Conservation (phyloP, 129 eudicot genomes). For the sunflower (Helianthus annuus) region DNA sequence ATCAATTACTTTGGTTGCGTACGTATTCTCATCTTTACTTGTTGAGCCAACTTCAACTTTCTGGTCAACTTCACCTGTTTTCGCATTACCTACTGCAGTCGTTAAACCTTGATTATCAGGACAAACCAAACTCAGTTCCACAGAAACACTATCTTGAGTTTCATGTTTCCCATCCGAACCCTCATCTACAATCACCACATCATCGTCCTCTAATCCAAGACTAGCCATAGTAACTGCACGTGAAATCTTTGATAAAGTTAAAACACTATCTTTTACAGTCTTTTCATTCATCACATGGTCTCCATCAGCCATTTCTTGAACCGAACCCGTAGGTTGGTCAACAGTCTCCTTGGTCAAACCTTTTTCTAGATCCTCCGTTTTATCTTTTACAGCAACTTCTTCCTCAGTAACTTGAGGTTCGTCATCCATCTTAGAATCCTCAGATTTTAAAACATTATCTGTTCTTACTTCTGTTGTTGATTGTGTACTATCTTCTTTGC, state of each 20-base stretch:
- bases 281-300: conserved; percentile 27
- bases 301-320: conserved; percentile 23
- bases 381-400: conserved; percentile 18
- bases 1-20: conserved; percentile 2
- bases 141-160: conserved; percentile 18
- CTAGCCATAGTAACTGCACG: conserved; percentile 13
- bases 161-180: conserved; percentile 24
- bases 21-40: conserved; percentile 28
- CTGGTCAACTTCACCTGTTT: conserved; percentile 19
- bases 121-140: conserved; percentile 12
- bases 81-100: conserved; percentile 12
- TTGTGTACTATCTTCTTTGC: conserved; percentile 29
- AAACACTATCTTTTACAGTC: conserved; percentile 29
- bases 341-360: conserved; percentile 24
- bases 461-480: conserved; percentile 25
- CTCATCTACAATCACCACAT: conserved; percentile 30
- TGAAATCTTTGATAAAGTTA: conserved; percentile 19
- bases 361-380: conserved; percentile 2
- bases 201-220: conserved; percentile 24
- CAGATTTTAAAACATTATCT: conserved; percentile 12
- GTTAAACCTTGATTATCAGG: conserved; percentile 25
- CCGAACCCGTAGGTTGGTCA: conserved; percentile 15
- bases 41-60: conserved; percentile 16
- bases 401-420: conserved; percentile 14
- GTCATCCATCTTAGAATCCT: conserved; percentile 13